A percentile compares a stretch with the other conserved stretches of the same genome.
phyloP scores from a whole-genome alignment of 1,284 basidiomycete genomes.

The Apiotrichum mycotoxinovorans region DNA sequence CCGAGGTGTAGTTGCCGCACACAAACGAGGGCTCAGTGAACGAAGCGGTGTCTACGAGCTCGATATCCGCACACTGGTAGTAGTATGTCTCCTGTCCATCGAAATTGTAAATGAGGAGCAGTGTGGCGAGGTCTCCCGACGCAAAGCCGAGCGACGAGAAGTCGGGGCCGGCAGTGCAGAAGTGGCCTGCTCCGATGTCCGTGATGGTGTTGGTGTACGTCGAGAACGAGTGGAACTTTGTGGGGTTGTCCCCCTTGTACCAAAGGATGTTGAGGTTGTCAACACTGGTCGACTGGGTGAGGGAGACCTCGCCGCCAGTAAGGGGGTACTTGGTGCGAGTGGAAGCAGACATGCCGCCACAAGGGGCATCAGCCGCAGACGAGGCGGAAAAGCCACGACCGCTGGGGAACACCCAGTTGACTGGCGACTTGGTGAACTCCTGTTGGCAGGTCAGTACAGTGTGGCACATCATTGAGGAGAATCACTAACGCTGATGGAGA shows the following conservation, averaged over 20 bases:
- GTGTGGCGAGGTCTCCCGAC: constrained; percentile 30
- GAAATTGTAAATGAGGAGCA: constrained; percentile 31
- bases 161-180: constrained; percentile 32
- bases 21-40: constrained; percentile 6
- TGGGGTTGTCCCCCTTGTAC: constrained; percentile 25
- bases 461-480: no score
- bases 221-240: constrained; percentile 28
- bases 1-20: constrained; percentile 4
- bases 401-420: constrained; percentile 20
- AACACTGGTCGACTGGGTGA: constrained; percentile 17
- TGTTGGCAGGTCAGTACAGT: not conserved
- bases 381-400: constrained; percentile 24
- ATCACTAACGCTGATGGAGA: constrained; percentile 19
- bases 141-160: constrained; percentile 26
- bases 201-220: constrained; percentile 25
- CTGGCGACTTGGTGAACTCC: constrained; percentile 22
- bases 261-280: constrained; percentile 27
- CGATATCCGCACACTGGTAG: constrained; percentile 32
- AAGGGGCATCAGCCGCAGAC: constrained; percentile 24
- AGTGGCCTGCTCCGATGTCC: constrained; percentile 27
- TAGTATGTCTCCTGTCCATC: constrained; percentile 7
- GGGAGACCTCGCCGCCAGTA: constrained; percentile 25
- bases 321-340: constrained; percentile 22
- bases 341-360: constrained; percentile 21
- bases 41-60: constrained; percentile 14